These are phyloP conservation scores for Flaveria sonorensis DNA, from an alignment of 129 eudicot genomes.

Conservation along the genomic window DNA sequence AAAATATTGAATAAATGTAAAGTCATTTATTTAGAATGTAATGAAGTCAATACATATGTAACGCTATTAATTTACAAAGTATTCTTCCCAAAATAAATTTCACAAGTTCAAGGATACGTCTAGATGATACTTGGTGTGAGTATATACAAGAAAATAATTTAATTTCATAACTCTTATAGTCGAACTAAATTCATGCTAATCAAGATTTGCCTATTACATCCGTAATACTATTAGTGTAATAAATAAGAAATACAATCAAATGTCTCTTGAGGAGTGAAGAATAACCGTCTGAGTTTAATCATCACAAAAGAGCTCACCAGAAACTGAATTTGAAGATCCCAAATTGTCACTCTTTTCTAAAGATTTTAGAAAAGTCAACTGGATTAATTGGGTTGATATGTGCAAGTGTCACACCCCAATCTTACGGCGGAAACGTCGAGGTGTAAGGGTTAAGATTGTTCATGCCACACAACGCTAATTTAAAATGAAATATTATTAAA, in stretches of 20 bases:
- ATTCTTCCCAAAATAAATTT: neutral
- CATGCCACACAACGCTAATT: too few species aligned
- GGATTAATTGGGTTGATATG: neutral
- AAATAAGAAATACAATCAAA: neutral
- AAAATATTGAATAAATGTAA: neutral
- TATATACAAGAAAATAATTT: neutral
- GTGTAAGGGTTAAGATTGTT: too few species aligned
- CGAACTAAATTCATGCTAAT: neutral
- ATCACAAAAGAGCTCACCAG: too few species aligned
- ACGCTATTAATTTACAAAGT: neutral
- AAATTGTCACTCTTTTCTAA: constrained; percentile 7
- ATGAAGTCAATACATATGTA: neutral
- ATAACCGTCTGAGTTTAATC: neutral
- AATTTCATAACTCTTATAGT: too few species aligned
- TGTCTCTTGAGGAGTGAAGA: neutral
- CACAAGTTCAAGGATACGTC: too few species aligned
- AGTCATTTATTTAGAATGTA: neutral
- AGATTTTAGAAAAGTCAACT: neutral
- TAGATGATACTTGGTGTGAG: neutral
- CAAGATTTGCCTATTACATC: constrained; percentile 16
- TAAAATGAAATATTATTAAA: too few species aligned
- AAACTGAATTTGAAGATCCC: too few species aligned
- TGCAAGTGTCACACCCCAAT: neutral
- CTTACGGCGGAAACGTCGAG: too few species aligned
- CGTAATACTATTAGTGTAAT: constrained; percentile 3